phyloP scores from a whole-genome alignment of 2,329 filamentous ascomycete genomes.

The Stagonosporopsis tanaceti region DNA sequence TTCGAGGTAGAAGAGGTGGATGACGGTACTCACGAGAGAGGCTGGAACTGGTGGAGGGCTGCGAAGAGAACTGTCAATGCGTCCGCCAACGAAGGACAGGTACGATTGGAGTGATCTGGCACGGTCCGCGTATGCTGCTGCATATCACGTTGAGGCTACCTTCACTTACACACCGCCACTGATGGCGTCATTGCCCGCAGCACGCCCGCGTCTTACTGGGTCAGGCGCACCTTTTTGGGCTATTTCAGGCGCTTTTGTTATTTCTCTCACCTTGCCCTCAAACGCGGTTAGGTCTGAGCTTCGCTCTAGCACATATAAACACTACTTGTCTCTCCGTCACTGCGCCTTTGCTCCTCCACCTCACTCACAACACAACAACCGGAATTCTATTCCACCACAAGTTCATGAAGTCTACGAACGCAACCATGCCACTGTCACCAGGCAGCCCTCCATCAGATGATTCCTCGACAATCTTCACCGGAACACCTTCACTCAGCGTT shows the following conservation, averaged over 20 bases:
- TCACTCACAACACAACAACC: neutral
- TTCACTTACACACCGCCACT: neutral
- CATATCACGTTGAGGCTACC: neutral
- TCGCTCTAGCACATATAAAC: neutral
- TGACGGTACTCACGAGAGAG: constrained; percentile 34
- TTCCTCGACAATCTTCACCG: too few species aligned
- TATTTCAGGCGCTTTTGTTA: too few species aligned
- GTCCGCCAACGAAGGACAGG: constrained; percentile 12
- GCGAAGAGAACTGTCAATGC: constrained; percentile 11
- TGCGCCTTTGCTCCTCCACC: neutral
- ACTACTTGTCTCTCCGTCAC: neutral
- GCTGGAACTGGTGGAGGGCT: constrained; percentile 33
- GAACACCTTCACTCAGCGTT: neutral
- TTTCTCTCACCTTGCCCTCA: neutral
- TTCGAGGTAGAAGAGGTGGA: constrained; percentile 38
- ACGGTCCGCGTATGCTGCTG: neutral
- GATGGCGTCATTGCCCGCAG: neutral
- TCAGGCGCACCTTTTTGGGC: neutral
- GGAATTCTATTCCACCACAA: neutral
- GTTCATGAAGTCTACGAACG: neutral
- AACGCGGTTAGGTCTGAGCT: neutral
- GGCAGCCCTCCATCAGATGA: neutral
- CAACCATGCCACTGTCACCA: neutral
- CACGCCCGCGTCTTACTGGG: neutral
- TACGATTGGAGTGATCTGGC: constrained; percentile 6